Conservation (phyloP, 1,139 yeast genomes). For the Candida tropicalis region DNA sequence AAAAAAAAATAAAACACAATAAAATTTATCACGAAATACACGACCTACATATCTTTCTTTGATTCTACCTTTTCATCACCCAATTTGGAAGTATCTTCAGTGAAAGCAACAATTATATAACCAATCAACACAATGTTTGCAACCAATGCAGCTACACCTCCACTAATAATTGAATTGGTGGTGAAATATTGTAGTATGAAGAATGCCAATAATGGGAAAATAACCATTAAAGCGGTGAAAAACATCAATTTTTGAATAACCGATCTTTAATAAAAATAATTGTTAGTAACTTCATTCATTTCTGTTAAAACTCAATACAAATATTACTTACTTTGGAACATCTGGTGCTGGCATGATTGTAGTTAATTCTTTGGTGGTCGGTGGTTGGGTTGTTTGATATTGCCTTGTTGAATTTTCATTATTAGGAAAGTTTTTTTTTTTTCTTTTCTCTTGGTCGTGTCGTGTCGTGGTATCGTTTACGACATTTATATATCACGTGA, state of each 20-base stretch:
- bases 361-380: not conserved
- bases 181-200: conserved; percentile 61
- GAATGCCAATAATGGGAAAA: conserved; percentile 74
- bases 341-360: conserved; percentile 42
- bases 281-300: conserved; percentile 19
- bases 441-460: too few relatives aligned
- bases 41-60: conserved; percentile 16
- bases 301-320: not conserved
- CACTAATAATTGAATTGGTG: conserved; percentile 72
- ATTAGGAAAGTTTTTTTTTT: too few relatives aligned
- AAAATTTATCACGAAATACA: conserved; percentile 2
- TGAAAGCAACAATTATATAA: conserved; percentile 83
- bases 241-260: conserved; percentile 75
- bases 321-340: conserved; percentile 57
- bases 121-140: conserved; percentile 89
- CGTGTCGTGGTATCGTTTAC: too few relatives aligned
- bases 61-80: conserved; percentile 24
- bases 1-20: not conserved
- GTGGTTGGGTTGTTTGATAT: not conserved
- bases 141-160: conserved; percentile 85
- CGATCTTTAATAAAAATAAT: conserved; percentile 34
- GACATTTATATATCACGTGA: too few relatives aligned
- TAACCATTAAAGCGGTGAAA: conserved; percentile 88
- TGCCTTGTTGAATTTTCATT: too few relatives aligned
- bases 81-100: conserved; percentile 62